Conservation (phyloP, 2,329 filamentous ascomycete species). For the Ophiognomonia clavigignenti-juglandacearum region DNA sequence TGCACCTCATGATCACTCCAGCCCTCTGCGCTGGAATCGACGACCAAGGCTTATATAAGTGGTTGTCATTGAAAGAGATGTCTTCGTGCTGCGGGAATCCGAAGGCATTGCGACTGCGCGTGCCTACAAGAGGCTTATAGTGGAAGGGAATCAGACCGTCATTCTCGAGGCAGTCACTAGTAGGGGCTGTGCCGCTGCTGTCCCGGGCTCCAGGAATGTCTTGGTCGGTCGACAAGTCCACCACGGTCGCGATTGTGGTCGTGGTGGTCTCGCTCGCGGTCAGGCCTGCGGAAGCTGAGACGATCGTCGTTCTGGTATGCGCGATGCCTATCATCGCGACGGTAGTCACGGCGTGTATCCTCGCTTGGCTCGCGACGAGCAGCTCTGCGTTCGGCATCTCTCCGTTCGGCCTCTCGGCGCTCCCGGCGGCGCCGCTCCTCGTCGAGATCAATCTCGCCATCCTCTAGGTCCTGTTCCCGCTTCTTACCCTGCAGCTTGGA, state of each 20-base stretch:
- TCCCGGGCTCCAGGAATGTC: constrained; percentile 24
- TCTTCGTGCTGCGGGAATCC: neutral
- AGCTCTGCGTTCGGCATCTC: constrained; percentile 16
- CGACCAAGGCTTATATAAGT: neutral
- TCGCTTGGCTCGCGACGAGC: constrained; percentile 16
- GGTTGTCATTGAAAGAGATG: neutral
- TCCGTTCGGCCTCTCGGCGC: constrained; percentile 25
- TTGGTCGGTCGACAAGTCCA: constrained; percentile 18
- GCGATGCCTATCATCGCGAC: constrained; percentile 23
- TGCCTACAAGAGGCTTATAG: neutral
- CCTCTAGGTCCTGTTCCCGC: constrained; percentile 28
- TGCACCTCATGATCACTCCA: constrained; percentile 14
- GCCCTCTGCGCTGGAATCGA: neutral
- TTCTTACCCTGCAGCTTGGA: constrained; percentile 20
- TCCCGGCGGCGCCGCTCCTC: constrained; percentile 25
- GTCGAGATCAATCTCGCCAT: constrained; percentile 33
- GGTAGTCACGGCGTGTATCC: constrained; percentile 26
- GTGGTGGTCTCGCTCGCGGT: constrained; percentile 23
- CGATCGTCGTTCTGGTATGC: constrained; percentile 27
- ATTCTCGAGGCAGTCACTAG: constrained; percentile 7
- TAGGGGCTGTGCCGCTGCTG: constrained; percentile 26
- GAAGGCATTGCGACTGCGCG: neutral
- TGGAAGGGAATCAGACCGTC: neutral
- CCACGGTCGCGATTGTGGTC: constrained; percentile 15
- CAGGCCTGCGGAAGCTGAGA: constrained; percentile 22